Evolutionary conservation across 2,329 filamentous ascomycete genomes (phyloP).

Genomic region (Pseudofabraea citricarpa): DNA sequence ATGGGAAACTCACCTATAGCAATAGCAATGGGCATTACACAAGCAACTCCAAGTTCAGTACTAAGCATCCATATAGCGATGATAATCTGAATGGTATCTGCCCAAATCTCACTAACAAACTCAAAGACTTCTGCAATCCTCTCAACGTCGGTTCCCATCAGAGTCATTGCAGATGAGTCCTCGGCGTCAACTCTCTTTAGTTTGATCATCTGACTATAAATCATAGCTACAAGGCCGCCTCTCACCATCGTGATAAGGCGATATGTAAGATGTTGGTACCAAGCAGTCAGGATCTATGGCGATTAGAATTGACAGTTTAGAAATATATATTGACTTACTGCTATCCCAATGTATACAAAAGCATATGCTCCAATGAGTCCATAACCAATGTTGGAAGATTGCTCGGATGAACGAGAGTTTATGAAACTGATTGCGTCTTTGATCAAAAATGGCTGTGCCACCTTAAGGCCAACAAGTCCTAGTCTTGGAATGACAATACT

Average conservation of each 20-base stretch:
- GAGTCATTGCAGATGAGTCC: slow-evolving; percentile 16
- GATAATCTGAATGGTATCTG: background rate
- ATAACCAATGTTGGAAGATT: background rate
- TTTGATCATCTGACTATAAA: slow-evolving; percentile 17
- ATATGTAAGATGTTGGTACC: background rate
- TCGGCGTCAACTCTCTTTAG: slow-evolving; percentile 11
- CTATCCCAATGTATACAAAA: background rate
- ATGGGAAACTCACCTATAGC: background rate
- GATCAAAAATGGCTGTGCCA: background rate
- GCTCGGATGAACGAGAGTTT: background rate
- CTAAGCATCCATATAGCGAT: slow-evolving; percentile 7
- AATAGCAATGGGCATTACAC: slow-evolving; percentile 1
- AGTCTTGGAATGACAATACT: background rate
- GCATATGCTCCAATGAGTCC: background rate
- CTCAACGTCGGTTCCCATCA: slow-evolving; percentile 19
- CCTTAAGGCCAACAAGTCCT: background rate
- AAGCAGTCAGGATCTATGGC: background rate
- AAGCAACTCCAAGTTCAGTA: background rate
- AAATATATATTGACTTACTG: background rate
- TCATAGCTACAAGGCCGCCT: slow-evolving; percentile 14
- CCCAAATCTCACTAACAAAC: slow-evolving; percentile 17
- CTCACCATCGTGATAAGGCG: slow-evolving; percentile 11
- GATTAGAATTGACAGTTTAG: background rate
- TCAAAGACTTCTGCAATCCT: slow-evolving; percentile 1
- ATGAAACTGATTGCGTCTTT: background rate